phyloP scores from a whole-genome alignment of 2,329 filamentous ascomycete species.

The Aspergillus aculeatus region DNA sequence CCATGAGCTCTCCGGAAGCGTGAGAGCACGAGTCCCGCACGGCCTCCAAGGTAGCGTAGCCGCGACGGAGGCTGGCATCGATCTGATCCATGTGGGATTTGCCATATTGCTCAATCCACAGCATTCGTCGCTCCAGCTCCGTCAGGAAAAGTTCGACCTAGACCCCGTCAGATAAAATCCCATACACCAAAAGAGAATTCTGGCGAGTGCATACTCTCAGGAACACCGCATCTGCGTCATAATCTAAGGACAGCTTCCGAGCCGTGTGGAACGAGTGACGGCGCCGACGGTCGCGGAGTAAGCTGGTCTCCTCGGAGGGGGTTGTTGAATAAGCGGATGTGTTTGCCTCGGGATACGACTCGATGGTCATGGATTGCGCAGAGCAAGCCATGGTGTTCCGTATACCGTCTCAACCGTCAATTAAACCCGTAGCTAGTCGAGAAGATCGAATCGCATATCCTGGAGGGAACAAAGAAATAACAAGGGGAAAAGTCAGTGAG shows the following conservation, averaged over 20 bases:
- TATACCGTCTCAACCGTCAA: not conserved
- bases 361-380: slow-evolving; percentile 40
- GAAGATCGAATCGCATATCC: slow-evolving; percentile 18
- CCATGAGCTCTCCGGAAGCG: slow-evolving; percentile 86
- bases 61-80: slow-evolving; percentile 78
- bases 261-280: slow-evolving; percentile 48
- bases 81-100: slow-evolving; percentile 76
- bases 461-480: slow-evolving; percentile 2
- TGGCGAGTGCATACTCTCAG: slow-evolving; percentile 32
- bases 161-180: slow-evolving; percentile 11
- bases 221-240: slow-evolving; percentile 48
- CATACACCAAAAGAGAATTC: not conserved
- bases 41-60: slow-evolving; percentile 80
- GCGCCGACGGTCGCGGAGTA: slow-evolving; percentile 42
- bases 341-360: slow-evolving; percentile 32
- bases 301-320: slow-evolving; percentile 32
- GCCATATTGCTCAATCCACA: slow-evolving; percentile 84
- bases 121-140: slow-evolving; percentile 81
- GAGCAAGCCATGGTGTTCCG: slow-evolving; percentile 39
- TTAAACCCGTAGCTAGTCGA: slow-evolving; percentile 2
- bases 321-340: slow-evolving; percentile 30
- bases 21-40: slow-evolving; percentile 86
- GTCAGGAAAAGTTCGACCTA: slow-evolving; percentile 58
- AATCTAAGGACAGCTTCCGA: slow-evolving; percentile 44
- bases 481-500: slow-evolving; percentile 2